Evolutionary conservation across 179 eudicot species (phyloP).

Genomic region (Heliamphora pulchella): DNA sequence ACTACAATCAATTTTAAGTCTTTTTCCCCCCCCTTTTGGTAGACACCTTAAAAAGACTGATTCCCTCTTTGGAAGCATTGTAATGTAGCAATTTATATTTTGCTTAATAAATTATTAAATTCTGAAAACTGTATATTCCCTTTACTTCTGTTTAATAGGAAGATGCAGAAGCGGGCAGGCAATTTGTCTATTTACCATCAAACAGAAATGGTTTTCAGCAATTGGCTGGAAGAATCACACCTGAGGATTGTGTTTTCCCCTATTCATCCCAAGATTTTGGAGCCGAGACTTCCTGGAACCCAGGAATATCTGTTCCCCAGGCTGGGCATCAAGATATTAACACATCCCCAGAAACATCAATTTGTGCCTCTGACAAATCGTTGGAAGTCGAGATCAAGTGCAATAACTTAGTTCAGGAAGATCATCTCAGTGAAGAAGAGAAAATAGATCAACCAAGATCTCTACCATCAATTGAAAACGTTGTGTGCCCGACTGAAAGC

Average conservation of each 20-base stretch:
- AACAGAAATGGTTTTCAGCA: slow-evolving; percentile 25
- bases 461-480: background rate
- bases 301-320: slow-evolving; percentile 20
- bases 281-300: slow-evolving; percentile 25
- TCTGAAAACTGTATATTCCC: background rate
- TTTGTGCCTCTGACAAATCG: slow-evolving; percentile 34
- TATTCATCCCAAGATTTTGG: slow-evolving; percentile 28
- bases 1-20: background rate
- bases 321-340: slow-evolving; percentile 22
- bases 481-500: background rate
- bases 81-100: background rate
- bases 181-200: slow-evolving; percentile 26
- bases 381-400: slow-evolving; percentile 27
- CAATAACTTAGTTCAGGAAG: background rate
- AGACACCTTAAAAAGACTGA: background rate
- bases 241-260: slow-evolving; percentile 25
- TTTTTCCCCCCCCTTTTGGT: too few species aligned
- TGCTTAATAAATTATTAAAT: background rate
- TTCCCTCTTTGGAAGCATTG: slow-evolving; percentile 1
- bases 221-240: slow-evolving; percentile 20
- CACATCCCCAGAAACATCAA: slow-evolving; percentile 30
- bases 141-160: slow-evolving; percentile 29
- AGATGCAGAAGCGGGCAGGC: slow-evolving; percentile 34
- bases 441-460: slow-evolving; percentile 12
- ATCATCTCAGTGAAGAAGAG: slow-evolving; percentile 16